phyloP scores from a whole-genome alignment of 2,329 filamentous ascomycete species.

The Escovopsis sp. region DNA sequence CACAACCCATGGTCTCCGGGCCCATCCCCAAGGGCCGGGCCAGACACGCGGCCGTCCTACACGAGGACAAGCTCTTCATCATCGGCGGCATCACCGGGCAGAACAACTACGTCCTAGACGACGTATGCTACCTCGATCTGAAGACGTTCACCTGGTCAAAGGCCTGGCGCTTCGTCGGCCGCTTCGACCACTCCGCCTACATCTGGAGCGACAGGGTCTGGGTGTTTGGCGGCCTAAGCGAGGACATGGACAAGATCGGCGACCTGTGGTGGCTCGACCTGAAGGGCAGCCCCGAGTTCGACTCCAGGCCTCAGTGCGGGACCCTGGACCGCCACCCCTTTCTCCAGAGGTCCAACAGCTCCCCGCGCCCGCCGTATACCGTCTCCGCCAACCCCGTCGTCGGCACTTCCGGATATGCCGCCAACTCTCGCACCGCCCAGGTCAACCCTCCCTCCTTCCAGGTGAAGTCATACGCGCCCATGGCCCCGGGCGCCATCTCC shows the following conservation, averaged over 20 bases:
- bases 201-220: conserved; percentile 85
- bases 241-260: conserved; percentile 92
- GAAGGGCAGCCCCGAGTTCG: conserved; percentile 76
- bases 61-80: conserved; percentile 94
- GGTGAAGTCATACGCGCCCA: conserved; percentile 61
- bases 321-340: conserved; percentile 32
- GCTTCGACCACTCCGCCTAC: conserved; percentile 91
- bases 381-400: conserved; percentile 30
- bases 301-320: conserved; percentile 45
- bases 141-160: conserved; percentile 98
- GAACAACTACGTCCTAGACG: conserved; percentile 82
- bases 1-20: conserved; percentile 74
- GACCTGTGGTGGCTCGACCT: conserved; percentile 97
- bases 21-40: conserved; percentile 79
- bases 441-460: conserved; percentile 53
- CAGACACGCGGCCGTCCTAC: conserved; percentile 81
- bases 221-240: conserved; percentile 90
- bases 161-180: conserved; percentile 85
- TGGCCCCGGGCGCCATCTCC: conserved; percentile 77
- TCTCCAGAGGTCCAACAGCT: conserved; percentile 28
- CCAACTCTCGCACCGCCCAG: conserved; percentile 52
- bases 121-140: conserved; percentile 90
- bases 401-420: conserved; percentile 49
- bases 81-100: conserved; percentile 91
- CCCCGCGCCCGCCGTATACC: conserved; percentile 37